Percentiles rank a stretch among this genome's conserved stretches.
Conservation (phyloP, 2,329 filamentous ascomycete genomes). For the Colletotrichum falcatum region DNA sequence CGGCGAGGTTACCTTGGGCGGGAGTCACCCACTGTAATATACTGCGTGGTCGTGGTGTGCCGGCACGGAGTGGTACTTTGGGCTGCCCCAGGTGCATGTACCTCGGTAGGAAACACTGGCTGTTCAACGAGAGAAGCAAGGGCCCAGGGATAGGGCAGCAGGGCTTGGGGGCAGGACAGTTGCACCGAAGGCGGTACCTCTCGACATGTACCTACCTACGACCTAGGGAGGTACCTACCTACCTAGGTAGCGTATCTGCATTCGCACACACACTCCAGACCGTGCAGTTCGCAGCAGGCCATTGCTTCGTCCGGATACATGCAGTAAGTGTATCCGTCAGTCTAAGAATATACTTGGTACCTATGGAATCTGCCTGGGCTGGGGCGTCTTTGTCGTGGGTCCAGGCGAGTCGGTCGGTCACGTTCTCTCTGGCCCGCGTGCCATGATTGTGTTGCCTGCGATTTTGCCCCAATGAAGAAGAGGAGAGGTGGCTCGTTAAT, state of each 20-base stretch:
- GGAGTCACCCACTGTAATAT: not conserved
- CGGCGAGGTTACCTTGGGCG: not conserved
- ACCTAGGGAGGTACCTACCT: not conserved
- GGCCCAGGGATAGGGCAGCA: not conserved
- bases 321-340: not conserved
- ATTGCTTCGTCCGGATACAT: no score
- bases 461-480: not conserved
- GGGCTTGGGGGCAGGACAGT: no score
- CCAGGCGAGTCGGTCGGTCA: conserved; percentile 38
- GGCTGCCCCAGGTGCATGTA: not conserved
- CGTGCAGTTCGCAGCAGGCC: no score
- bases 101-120: no score
- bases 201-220: not conserved
- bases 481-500: not conserved
- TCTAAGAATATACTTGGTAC: not conserved
- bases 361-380: no score
- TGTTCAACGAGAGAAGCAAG: no score
- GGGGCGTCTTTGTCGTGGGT: not conserved
- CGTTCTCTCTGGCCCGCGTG: conserved; percentile 33
- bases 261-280: no score
- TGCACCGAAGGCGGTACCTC: not conserved
- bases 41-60: not conserved
- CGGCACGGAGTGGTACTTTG: not conserved
- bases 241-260: not conserved
- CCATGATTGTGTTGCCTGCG: conserved; percentile 2